Conservation (phyloP, 495 filamentous ascomycete species). For the Aspergillus leporis region DNA sequence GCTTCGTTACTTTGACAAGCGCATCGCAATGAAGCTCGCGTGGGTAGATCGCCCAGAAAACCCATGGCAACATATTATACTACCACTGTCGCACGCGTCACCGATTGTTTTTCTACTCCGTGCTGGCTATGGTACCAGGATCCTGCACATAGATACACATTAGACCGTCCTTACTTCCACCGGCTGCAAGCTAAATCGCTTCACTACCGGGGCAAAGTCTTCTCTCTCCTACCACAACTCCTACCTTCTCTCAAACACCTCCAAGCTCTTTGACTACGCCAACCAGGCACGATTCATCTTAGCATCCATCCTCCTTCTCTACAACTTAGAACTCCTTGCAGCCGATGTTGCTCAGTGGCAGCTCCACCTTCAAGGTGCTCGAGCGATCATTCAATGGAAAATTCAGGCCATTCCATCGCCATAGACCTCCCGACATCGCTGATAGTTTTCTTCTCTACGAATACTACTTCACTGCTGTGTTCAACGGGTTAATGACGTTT, state of each 20-base stretch:
- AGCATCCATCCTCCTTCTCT: conserved; percentile 21
- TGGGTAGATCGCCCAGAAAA: conserved; percentile 29
- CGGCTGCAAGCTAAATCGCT: conserved; percentile 18
- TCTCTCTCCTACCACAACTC: conserved; percentile 14
- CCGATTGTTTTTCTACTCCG: conserved; percentile 27
- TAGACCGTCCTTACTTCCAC: conserved; percentile 10
- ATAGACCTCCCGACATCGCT: conserved; percentile 4
- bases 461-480: conserved; percentile 25
- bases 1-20: conserved; percentile 25
- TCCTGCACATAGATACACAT: conserved; percentile 20
- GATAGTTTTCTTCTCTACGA: conserved; percentile 28
- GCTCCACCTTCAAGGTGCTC: conserved; percentile 25
- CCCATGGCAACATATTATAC: conserved; percentile 28
- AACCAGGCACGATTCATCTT: not conserved
- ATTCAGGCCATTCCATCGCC: conserved; percentile 8
- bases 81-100: conserved; percentile 25
- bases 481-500: conserved; percentile 25
- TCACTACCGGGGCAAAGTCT: conserved; percentile 19
- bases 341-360: conserved; percentile 22
- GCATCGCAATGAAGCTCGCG: conserved; percentile 23
- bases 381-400: conserved; percentile 22
- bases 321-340: conserved; percentile 23
- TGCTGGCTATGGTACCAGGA: conserved; percentile 29
- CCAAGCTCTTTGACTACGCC: not conserved
- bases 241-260: conserved; percentile 15